phyloP scores from a whole-genome alignment of 1,284 basidiomycete genomes.

The Mycosarcoma maydis region DNA sequence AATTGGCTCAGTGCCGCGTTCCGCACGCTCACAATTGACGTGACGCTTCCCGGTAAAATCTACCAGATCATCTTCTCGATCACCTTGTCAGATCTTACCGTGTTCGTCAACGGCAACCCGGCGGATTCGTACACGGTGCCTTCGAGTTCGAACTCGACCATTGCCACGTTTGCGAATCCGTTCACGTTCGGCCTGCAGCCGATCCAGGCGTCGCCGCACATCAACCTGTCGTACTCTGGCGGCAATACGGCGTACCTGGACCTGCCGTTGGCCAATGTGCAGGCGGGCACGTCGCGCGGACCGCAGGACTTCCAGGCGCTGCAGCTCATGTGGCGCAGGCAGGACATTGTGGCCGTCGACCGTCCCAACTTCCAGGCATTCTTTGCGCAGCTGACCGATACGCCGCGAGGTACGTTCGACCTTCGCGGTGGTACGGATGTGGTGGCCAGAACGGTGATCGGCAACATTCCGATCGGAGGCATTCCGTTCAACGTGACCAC shows the following conservation, averaged over 20 bases:
- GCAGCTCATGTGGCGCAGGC: conserved; percentile 71
- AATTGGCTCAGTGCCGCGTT: conserved; percentile 78
- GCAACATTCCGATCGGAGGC: conserved; percentile 75
- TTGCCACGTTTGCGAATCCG: conserved; percentile 79
- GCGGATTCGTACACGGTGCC: conserved; percentile 50
- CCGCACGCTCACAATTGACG: conserved; percentile 74
- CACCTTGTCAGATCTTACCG: conserved; percentile 73
- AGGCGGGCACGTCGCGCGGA: conserved; percentile 76
- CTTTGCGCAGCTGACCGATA: conserved; percentile 74
- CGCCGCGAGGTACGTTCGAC: conserved; percentile 70
- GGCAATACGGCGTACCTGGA: conserved; percentile 74
- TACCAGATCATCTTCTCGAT: conserved; percentile 78
- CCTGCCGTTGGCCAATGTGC: conserved; percentile 70
- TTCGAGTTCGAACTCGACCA: conserved; percentile 69
- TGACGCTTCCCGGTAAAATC: conserved; percentile 75
- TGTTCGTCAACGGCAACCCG: conserved; percentile 70
- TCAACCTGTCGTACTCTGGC: conserved; percentile 71
- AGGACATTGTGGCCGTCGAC: conserved; percentile 73
- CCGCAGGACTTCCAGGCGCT: conserved; percentile 72
- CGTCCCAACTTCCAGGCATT: conserved; percentile 73
- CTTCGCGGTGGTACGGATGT: conserved; percentile 75
- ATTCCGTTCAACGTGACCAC: conserved; percentile 76
- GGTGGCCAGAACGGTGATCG: conserved; percentile 75
- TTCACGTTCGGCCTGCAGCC: conserved; percentile 80
- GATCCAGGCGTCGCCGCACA: conserved; percentile 72